A percentile compares a stretch with the other conserved stretches of the same genome.
phyloP scores from a whole-genome alignment of 2,329 filamentous ascomycete species.

The Alternaria viburni region DNA sequence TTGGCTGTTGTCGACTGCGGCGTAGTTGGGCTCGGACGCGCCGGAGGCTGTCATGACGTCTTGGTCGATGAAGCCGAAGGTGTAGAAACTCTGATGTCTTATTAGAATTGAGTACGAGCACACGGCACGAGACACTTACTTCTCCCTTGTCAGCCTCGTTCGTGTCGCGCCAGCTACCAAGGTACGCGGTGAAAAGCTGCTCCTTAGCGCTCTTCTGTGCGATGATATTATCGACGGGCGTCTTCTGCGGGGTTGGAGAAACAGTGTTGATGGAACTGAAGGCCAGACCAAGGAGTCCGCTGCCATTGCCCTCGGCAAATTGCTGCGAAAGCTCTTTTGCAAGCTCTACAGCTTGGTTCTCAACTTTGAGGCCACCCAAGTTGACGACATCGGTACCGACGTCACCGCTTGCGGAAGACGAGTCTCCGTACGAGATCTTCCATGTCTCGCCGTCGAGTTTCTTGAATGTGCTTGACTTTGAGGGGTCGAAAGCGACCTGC shows the following conservation, averaged over 20 bases:
- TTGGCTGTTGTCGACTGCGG: slow-evolving; percentile 60
- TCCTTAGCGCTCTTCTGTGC: slow-evolving; percentile 11
- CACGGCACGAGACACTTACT: neutral
- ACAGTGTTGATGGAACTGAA: slow-evolving; percentile 66
- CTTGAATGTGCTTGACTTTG: slow-evolving; percentile 41
- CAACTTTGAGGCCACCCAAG: slow-evolving; percentile 64
- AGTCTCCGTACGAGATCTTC: slow-evolving; percentile 69
- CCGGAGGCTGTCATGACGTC: slow-evolving; percentile 53
- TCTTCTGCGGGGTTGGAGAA: slow-evolving; percentile 55
- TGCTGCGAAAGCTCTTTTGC: slow-evolving; percentile 62
- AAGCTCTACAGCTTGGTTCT: slow-evolving; percentile 67
- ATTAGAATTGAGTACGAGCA: neutral
- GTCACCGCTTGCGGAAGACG: slow-evolving; percentile 64
- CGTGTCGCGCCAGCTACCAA: slow-evolving; percentile 27
- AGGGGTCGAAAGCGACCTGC: slow-evolving; percentile 60
- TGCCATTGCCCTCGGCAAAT: slow-evolving; percentile 60
- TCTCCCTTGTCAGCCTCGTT: slow-evolving; percentile 26
- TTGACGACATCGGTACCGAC: slow-evolving; percentile 69
- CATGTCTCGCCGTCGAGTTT: slow-evolving; percentile 59
- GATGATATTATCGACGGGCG: slow-evolving; percentile 63
- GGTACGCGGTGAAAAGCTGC: slow-evolving; percentile 26
- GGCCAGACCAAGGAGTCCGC: slow-evolving; percentile 65
- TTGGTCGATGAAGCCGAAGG: slow-evolving; percentile 63
- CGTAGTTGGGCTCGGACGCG: slow-evolving; percentile 61
- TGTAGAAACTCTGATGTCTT: slow-evolving; percentile 24